Evolutionary conservation across 208 protist genomes (phyloP), one percentile per base, ranked within the genome.

Genomic region (Crithidia mellificae): DNA sequence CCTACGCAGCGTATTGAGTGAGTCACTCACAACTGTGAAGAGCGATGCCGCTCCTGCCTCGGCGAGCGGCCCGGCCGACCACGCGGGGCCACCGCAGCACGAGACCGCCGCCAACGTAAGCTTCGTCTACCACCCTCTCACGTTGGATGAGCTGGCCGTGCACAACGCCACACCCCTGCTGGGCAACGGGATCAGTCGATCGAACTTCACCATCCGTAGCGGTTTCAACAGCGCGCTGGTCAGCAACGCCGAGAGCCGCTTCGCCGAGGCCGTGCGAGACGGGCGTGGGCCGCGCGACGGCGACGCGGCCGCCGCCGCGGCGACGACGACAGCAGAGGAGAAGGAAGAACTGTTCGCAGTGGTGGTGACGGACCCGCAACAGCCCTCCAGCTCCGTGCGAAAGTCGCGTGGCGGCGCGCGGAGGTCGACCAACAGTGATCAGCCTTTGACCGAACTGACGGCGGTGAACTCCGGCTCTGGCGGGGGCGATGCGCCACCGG

Each of bases 111-210:
- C 32, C 2, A 55, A 65, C 34, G 22, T 46, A 30, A 65, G 59
- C 32, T 65, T 55, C 34, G 59, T 14, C 17, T 65, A 65, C 46
- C 59, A 65, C 59, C 59, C 59, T 2, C 32, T 65, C 2, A 65
- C 59, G 34, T 2, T 65, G 17, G 34, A 55, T 17, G 59, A 65
- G 47, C 20, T 65, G 12, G 44, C 46, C 12, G 32, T 9, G 27
- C 39, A 43, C 46, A 46, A 15, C 32, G 46, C 59, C 1, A 51
- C 46, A 1, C 46, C 34, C 29, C 59, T 53, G n/a, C 4, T 19
- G 12, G 22, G 47, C 14, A 44, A 27, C 44, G 47, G 17, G 14
- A 27, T 65, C 32, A 65, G 34, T 34, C 59, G 59, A 2, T 65
- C 59, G 27, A 43, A 25, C 22, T 65, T 65, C 8, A 65, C 46